phyloP scores from a whole-genome alignment of 768 basidiomycete genomes.

The Termitomyces sp. region DNA sequence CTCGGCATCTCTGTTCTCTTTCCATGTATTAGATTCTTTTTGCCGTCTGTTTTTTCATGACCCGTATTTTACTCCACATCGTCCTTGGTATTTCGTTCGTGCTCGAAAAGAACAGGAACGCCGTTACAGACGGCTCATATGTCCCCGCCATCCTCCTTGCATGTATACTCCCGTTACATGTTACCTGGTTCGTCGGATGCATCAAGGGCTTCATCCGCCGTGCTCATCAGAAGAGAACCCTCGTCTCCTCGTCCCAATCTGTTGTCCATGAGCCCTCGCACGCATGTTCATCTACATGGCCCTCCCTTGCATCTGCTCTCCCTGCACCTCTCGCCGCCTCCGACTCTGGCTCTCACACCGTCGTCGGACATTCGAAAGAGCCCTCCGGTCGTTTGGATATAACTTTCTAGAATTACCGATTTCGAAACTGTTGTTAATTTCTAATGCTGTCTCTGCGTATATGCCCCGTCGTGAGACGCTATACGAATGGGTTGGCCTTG shows the following conservation, averaged over 20 bases:
- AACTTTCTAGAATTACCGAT: conserved; percentile 1
- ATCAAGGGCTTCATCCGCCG: conserved; percentile 41
- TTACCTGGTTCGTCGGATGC: conserved; percentile 50
- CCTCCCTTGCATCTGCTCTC: not conserved
- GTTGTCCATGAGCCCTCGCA: not conserved
- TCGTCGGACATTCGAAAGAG: conserved; percentile 6
- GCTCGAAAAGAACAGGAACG: conserved; percentile 21
- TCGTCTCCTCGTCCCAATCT: not conserved
- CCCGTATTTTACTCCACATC: conserved; percentile 46
- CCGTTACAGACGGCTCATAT: conserved; percentile 28
- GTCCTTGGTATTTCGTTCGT: conserved; percentile 28
- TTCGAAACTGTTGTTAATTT: not conserved
- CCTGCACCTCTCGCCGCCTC: not conserved
- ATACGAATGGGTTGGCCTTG: conserved; percentile 18
- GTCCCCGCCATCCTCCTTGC: conserved; percentile 36
- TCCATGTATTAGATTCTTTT: conserved; percentile 44
- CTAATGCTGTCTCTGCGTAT: conserved; percentile 3
- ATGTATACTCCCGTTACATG: conserved; percentile 45
- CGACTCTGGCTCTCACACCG: conserved; percentile 7
- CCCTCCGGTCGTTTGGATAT: conserved; percentile 8
- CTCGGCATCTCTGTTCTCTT: conserved; percentile 42
- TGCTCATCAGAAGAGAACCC: conserved; percentile 1
- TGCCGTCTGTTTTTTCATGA: conserved; percentile 44
- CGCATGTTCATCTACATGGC: not conserved
- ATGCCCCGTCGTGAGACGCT: conserved; percentile 13